phyloP scores from a whole-genome alignment of 31 red algal genomes.

The Asparagopsis taxiformis region DNA sequence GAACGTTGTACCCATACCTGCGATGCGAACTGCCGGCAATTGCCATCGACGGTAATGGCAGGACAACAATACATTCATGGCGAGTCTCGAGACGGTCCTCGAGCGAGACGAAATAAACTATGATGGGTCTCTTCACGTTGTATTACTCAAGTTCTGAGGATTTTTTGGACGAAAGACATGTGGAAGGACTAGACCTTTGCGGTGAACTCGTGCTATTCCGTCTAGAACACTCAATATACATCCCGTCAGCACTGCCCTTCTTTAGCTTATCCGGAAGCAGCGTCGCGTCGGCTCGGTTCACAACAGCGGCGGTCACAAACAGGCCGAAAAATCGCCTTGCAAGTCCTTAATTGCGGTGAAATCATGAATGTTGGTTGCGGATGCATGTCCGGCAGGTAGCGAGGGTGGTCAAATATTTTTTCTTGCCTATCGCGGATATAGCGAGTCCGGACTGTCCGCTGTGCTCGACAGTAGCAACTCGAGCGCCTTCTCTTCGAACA shows the following conservation, averaged over 20 bases:
- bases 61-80: conserved; percentile 68
- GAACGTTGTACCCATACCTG: conserved; percentile 40
- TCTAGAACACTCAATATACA: conserved; percentile 25
- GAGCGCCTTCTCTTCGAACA: no score
- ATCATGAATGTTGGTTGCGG: conserved; percentile 39
- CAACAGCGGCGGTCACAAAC: conserved; percentile 8
- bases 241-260: conserved; percentile 14
- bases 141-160: conserved; percentile 20
- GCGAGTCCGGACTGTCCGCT: conserved; percentile 17
- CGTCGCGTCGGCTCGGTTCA: conserved; percentile 39
- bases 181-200: neutral
- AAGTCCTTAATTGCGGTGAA: conserved; percentile 15
- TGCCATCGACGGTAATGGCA: conserved; percentile 38
- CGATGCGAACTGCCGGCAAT: conserved; percentile 41
- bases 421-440: conserved; percentile 11
- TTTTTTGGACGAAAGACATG: neutral
- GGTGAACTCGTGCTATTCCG: neutral
- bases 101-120: conserved; percentile 69
- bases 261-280: conserved; percentile 5
- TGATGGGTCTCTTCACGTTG: conserved; percentile 32
- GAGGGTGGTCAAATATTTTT: conserved; percentile 1
- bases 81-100: conserved; percentile 15
- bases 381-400: conserved; percentile 32
- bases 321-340: neutral
- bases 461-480: neutral